Base-by-base conservation (phyloP, 257 asterid species). In the Solanum dulcamara region DNA sequence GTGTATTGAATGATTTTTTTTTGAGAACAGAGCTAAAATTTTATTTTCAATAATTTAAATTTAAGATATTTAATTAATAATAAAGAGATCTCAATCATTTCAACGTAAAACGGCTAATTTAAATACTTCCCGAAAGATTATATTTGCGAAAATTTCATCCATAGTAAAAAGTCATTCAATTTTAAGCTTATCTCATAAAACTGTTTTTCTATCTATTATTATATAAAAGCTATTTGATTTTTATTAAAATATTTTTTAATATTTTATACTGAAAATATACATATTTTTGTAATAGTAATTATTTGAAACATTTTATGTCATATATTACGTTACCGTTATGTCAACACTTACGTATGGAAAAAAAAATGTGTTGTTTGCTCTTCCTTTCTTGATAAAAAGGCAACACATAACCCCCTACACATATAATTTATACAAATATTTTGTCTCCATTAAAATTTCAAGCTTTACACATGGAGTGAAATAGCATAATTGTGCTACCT, bases 391-490 rank as follows among this genome's bases (percentile, higher is more conserved):
- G 3, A 57, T 22, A 22, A 57, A 55, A 22, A 57, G 66, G 66
- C 8, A 7, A 7, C 42, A 7, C 1, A 7, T 2, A 38, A 38
- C 42, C 42, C 30, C 11, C 55, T 1, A 33, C 57, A 71, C 33
- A 75, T 24, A 53, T 74, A 15, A 67, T 22, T 22, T 55, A 55
- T 22, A 67, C 4, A 14, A 42, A n/a, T 11, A 8, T 42, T 24
- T 44, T 75, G 60, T 18, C 6, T 28, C 8, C 8, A 2, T n/a
- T 3, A 1, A 75, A n/a, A 6, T 30, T 33, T 1, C 7, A 44
- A 75, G 60, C 24, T 70, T 68, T 35, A 68, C 46, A 70, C 48
- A 70, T 35, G 48, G 80, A 70, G 80, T 70, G 17, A 70, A 70
- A 70, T 37, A 70, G 7, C 13, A 70, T 70, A 32, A 67, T 70